These are phyloP conservation scores for Penicillium sp. DNA, from an alignment of 2,329 filamentous ascomycete genomes.

Conservation along the genomic window DNA sequence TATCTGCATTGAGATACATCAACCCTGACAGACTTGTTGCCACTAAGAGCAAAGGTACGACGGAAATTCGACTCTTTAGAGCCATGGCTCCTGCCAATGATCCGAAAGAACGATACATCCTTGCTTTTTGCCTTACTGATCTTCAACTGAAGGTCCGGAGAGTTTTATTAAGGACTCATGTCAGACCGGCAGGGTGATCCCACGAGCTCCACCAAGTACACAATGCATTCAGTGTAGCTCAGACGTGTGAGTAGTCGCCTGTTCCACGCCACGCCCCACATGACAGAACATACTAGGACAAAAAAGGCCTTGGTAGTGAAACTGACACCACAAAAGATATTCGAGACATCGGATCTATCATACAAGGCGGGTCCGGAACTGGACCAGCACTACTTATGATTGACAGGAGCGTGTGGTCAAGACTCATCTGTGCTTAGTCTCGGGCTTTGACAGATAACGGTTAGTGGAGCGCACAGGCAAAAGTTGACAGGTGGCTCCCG, in stretches of 20 bases:
- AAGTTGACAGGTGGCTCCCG: not conserved
- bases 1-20: not conserved
- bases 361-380: not conserved
- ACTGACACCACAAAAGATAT: not conserved
- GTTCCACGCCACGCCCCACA: not conserved
- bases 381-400: not conserved
- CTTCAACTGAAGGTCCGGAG: not conserved
- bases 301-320: not conserved
- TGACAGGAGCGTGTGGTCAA: not conserved
- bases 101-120: not conserved
- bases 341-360: not conserved
- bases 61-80: not conserved
- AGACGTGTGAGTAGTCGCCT: not conserved
- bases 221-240: not conserved
- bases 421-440: not conserved
- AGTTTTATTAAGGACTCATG: not conserved
- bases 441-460: slow-evolving; percentile 4
- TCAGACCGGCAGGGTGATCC: not conserved
- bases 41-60: not conserved
- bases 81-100: not conserved
- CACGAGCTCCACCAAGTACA: not conserved
- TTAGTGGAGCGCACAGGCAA: not conserved
- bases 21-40: not conserved
- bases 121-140: not conserved
- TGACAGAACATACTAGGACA: not conserved